These are phyloP conservation scores for Blastomyces silverae DNA, from an alignment of 2,329 filamentous ascomycete species.

Conservation along the genomic window DNA sequence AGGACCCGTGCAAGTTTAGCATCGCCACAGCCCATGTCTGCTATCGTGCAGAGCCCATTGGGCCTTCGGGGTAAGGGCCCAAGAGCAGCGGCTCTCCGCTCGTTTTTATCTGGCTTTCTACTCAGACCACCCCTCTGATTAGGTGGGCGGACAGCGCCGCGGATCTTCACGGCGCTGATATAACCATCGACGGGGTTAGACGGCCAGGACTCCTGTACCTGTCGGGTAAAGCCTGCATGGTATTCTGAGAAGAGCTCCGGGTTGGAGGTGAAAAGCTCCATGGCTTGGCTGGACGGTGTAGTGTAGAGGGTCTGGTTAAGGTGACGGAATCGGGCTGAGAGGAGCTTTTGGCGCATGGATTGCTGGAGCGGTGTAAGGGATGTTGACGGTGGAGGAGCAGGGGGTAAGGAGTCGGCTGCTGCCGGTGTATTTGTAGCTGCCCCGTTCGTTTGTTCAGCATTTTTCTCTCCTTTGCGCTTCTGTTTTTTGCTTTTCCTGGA, in stretches of 20 bases:
- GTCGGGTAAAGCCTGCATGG: slow-evolving; percentile 89
- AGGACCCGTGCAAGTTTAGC: slow-evolving; percentile 69
- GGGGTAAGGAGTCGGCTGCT: slow-evolving; percentile 17
- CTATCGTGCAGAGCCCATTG: slow-evolving; percentile 66
- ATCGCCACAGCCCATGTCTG: slow-evolving; percentile 90
- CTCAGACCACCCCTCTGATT: slow-evolving; percentile 34
- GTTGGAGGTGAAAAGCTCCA: slow-evolving; percentile 70
- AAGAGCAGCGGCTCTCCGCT: slow-evolving; percentile 22
- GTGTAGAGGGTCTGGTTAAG: slow-evolving; percentile 97
- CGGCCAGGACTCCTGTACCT: slow-evolving; percentile 86
- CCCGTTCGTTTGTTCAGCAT: slow-evolving; percentile 29
- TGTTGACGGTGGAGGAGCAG: slow-evolving; percentile 40
- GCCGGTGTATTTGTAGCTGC: neutral
- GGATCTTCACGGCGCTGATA: slow-evolving; percentile 60
- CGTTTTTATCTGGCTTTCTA: slow-evolving; percentile 28
- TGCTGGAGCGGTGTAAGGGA: slow-evolving; percentile 88
- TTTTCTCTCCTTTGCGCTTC: slow-evolving; percentile 22
- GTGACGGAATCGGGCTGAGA: slow-evolving; percentile 92
- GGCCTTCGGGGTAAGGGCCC: slow-evolving; percentile 61
- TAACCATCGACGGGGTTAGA: slow-evolving; percentile 92
- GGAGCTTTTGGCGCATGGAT: slow-evolving; percentile 88
- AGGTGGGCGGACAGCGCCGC: slow-evolving; percentile 50
- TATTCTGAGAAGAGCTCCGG: slow-evolving; percentile 96
- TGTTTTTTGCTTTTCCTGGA: slow-evolving; percentile 18
- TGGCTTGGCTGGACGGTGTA: slow-evolving; percentile 74